These are phyloP conservation scores for Thermomyces lanuginosus DNA, from an alignment of 2,329 filamentous ascomycete genomes.

Conservation along the genomic window DNA sequence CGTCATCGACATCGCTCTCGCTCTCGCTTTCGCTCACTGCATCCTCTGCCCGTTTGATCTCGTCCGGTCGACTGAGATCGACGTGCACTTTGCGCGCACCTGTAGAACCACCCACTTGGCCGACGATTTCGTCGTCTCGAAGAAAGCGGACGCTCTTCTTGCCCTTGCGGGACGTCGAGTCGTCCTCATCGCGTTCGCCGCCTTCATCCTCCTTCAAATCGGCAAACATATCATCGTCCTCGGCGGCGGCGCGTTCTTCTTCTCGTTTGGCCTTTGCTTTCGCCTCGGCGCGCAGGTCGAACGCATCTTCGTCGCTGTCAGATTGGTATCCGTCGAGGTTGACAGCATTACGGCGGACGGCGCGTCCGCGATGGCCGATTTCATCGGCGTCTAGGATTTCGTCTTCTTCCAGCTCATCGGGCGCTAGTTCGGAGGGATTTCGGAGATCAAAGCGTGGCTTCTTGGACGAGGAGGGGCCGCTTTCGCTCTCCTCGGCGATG, in stretches of 20 bases:
- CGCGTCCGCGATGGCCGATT: constrained; percentile 55
- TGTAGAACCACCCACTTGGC: constrained; percentile 58
- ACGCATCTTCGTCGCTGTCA: constrained; percentile 81
- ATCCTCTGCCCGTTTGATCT: constrained; percentile 30
- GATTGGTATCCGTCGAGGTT: constrained; percentile 96
- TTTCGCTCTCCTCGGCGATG: constrained; percentile 35
- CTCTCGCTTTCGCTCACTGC: constrained; percentile 43
- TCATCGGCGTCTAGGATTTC: constrained; percentile 78
- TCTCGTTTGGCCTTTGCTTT: constrained; percentile 27
- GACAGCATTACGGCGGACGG: constrained; percentile 80
- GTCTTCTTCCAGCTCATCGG: constrained; percentile 60
- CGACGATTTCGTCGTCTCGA: constrained; percentile 52
- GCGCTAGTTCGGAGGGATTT: constrained; percentile 81
- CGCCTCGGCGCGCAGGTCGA: constrained; percentile 55
- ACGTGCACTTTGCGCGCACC: constrained; percentile 50
- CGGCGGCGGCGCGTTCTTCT: constrained; percentile 14
- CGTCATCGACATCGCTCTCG: constrained; percentile 46
- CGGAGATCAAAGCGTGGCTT: constrained; percentile 86
- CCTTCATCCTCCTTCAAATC: constrained; percentile 44
- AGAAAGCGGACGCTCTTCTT: constrained; percentile 47
- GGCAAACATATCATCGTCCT: constrained; percentile 67
- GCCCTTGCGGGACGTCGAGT: constrained; percentile 39
- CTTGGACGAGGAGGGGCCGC: constrained; percentile 40
- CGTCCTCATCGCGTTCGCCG: constrained; percentile 36
- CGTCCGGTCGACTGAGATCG: constrained; percentile 35